phyloP scores from a whole-genome alignment of 331 rosid species.

The Prunus yedoensis region DNA sequence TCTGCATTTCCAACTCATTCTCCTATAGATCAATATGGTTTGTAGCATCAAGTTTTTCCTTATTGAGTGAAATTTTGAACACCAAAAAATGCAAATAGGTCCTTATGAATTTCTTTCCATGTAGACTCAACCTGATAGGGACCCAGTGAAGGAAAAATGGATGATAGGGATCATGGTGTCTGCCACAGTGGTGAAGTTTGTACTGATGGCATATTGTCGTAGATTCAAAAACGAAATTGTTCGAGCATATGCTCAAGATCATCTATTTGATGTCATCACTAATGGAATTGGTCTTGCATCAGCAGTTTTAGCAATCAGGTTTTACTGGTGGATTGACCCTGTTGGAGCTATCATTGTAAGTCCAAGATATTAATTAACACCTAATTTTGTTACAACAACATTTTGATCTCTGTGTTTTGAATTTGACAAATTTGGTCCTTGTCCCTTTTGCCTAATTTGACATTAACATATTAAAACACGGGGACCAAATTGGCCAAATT shows the following conservation, averaged over 20 bases:
- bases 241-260: conserved; percentile 85
- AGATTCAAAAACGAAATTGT: conserved; percentile 82
- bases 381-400: not conserved
- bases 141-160: conserved; percentile 73
- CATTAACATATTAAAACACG: not conserved
- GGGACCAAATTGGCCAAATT: not conserved
- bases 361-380: not conserved
- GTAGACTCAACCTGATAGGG: conserved; percentile 69
- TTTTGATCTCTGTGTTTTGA: too few relatives aligned
- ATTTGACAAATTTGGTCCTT: too few relatives aligned
- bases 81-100: not conserved
- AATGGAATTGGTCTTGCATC: conserved; percentile 75
- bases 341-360: conserved; percentile 75
- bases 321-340: conserved; percentile 94
- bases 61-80: not conserved
- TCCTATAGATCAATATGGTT: too few relatives aligned
- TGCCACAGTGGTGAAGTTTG: conserved; percentile 57
- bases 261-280: conserved; percentile 88
- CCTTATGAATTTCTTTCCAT: not conserved
- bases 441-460: too few relatives aligned
- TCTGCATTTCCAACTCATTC: too few relatives aligned
- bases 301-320: conserved; percentile 73
- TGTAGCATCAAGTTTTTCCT: too few relatives aligned
- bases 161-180: conserved; percentile 85
- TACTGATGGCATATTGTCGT: conserved; percentile 65